Evolutionary conservation across 2,329 filamentous ascomycete genomes (phyloP).

Genomic region (Colletotrichum liaoningense): DNA sequence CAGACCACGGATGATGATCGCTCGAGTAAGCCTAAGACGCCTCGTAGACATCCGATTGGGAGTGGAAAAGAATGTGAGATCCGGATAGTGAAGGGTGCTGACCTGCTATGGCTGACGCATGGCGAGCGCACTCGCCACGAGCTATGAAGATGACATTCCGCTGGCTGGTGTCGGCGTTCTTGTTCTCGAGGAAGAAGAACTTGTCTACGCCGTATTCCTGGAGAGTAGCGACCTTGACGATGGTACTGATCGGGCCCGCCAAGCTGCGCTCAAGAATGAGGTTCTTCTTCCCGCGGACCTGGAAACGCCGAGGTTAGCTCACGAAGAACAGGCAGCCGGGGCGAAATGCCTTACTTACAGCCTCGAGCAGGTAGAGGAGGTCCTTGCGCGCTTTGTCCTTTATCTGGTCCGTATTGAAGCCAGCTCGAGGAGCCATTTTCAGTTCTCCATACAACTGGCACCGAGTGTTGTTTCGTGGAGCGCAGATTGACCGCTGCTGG

Average conservation of each 20-base stretch:
- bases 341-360: constrained; percentile 73
- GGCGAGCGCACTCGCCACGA: constrained; percentile 86
- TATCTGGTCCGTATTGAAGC: constrained; percentile 81
- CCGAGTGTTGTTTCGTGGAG: neutral
- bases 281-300: constrained; percentile 99
- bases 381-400: constrained; percentile 87
- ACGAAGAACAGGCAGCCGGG: constrained; percentile 1
- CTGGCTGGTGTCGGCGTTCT: constrained; percentile 93
- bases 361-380: constrained; percentile 90
- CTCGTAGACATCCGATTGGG: neutral
- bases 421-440: constrained; percentile 76
- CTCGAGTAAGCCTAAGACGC: neutral
- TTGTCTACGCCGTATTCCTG: constrained; percentile 99
- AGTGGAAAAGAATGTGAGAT: neutral
- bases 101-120: constrained; percentile 91
- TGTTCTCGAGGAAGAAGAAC: constrained; percentile 96
- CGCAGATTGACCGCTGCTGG: constrained; percentile 29
- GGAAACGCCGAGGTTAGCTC: constrained; percentile 29
- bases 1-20: neutral
- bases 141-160: constrained; percentile 95
- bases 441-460: constrained; percentile 59
- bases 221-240: constrained; percentile 94
- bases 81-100: constrained; percentile 49
- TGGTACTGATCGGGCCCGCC: constrained; percentile 87
- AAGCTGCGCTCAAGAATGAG: constrained; percentile 91